These are phyloP conservation scores for Lachancea fermentati DNA, from an alignment of 805 yeast species.

Conservation along the genomic window DNA sequence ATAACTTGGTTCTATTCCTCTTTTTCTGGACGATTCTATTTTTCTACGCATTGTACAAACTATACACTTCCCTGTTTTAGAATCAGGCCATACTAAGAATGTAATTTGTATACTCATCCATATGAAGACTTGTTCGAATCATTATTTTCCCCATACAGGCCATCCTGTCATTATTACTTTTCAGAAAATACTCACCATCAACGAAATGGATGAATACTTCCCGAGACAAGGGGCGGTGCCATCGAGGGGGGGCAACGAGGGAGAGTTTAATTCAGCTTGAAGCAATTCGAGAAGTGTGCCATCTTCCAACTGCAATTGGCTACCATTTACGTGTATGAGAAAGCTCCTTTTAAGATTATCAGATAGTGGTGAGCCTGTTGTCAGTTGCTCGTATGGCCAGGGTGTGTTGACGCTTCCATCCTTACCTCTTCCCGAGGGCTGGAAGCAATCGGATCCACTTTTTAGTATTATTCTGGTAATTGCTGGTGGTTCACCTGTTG, in stretches of 20 bases:
- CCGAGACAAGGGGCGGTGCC: background rate
- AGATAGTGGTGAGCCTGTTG: conserved; percentile 34
- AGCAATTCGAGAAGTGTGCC: background rate
- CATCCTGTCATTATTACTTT: background rate
- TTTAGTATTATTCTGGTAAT: conserved; percentile 54
- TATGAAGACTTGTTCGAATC: background rate
- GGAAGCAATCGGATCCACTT: conserved; percentile 38
- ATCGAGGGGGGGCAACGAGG: background rate
- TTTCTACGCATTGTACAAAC: conserved; percentile 27
- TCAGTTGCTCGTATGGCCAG: conserved; percentile 27
- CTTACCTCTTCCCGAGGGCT: conserved; percentile 33
- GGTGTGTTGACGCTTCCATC: conserved; percentile 39
- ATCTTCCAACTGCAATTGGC: background rate
- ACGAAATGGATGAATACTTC: background rate
- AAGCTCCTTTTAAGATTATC: conserved; percentile 32
- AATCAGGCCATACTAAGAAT: background rate
- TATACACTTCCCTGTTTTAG: background rate
- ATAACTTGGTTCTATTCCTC: conserved; percentile 33
- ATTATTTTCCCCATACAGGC: background rate
- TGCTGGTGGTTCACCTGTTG: conserved; percentile 68
- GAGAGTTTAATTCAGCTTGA: background rate
- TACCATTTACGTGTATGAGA: conserved; percentile 16
- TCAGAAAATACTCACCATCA: background rate
- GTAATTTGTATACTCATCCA: background rate
- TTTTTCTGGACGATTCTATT: conserved; percentile 28